Evolutionary conservation across 805 yeast genomes (phyloP), one percentile per base, ranked within the genome.

Genomic region (Sugiyamaella boreocaroliniensis): DNA sequence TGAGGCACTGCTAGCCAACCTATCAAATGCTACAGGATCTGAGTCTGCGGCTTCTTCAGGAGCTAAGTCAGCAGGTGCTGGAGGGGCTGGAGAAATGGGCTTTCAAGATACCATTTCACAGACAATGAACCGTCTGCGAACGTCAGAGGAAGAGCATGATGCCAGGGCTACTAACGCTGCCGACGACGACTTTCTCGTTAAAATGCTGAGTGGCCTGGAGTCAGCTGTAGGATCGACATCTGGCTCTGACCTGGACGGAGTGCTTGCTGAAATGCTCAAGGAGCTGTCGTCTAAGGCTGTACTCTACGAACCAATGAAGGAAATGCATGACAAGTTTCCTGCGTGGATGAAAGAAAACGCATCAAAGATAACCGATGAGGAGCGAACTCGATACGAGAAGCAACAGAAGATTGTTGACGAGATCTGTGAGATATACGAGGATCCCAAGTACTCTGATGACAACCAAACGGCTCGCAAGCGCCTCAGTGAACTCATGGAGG

Each of bases 241-340:
- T 9, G 78, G 68, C 2, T 72, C 68, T 1, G 79, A 76, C 55
- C 69, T 85, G 57, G 89, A 85, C 63, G 79, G 80, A 54, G 69
- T 88, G 47, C 70, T 88, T 55, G 77, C 76, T 16, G 88, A 86
- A 40, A 82, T 92, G 81, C 74, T 92, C 61, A 83, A 81, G 56
- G 92, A 89, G 64, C 76, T 92, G 66, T 80, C 93, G 7, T 81
- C 93, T 4, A 92, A 89, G 64, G 90, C 84, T 53, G 86, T 90
- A 18, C 74, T 92, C 40, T 90, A 87, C 64, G 95, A 85, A 60
- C 97, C 98, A 2, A 76, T 92, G 70, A 85, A 83, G 62, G 96
- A 89, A 55, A 75, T 90, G 65, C 80, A 83, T 58, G 70, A 73
- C 11, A 87, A 86, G 64, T 88, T 82, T 65, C 86, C 89, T 2